Evolutionary conservation across 2,329 filamentous ascomycete species (phyloP), one percentile per base, ranked within the genome.

Genomic region (Cytospora mali): DNA sequence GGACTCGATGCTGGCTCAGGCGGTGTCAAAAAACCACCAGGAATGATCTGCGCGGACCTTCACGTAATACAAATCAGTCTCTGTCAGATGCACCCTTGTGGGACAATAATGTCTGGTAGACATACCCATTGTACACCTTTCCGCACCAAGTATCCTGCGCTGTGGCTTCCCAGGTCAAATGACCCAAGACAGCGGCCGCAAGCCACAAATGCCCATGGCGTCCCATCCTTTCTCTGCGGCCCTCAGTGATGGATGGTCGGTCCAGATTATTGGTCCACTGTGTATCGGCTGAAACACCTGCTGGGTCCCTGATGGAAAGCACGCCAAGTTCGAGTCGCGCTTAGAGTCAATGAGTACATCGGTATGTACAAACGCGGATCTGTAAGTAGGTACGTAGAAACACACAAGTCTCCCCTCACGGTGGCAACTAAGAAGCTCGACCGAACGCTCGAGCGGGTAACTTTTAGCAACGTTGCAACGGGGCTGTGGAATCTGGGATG

Each of bases 81-180:
- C 50, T 18, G 14, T 21, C 28, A 18, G 55, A 73, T 75, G 0
- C 77, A 75, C 61, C n/a, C 74, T 73, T 46, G 74, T 75, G 49
- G 2, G 5, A 6, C 3, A 9, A 6, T 16, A 39, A 55, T 28
- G 4, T 25, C 29, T 1, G 1, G 9, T 6, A 10, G 0, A 65
- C 64, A 39, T 70, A 80, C 71, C 76, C 76, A 7, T 80, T 66
- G 66, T 81, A 81, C 5, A 76, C 78, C 59, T 81, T 81, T 21
- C 79, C 79, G 62, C 79, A 81, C 79, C 79, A 81, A 1, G 61
- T 65, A 48, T 65, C 60, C 18, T 65, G 63, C 7, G 60, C 50
- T 16, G 4, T 42, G 16, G 53, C 59, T 16, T 16, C n/a, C 13
- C 29, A 18, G 11, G 62, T 27, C 9, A 63, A 18, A n/a, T 53